These are phyloP conservation scores for Curvularia hawaiiensis DNA, from an alignment of 2,329 filamentous ascomycete genomes.

Conservation along the genomic window DNA sequence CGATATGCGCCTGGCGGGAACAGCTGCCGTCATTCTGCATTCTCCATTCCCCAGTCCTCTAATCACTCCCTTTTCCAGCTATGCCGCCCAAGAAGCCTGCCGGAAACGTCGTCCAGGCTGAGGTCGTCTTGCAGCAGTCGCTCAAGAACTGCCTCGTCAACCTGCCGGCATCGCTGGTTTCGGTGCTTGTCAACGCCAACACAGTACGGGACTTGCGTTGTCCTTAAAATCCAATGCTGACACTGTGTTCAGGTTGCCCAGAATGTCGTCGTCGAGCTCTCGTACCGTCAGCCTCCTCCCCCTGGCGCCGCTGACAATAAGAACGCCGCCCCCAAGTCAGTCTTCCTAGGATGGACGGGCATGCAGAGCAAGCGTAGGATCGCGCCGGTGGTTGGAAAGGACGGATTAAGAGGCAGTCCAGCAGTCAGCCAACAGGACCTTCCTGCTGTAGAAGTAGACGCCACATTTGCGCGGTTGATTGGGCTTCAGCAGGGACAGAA, in stretches of 20 bases:
- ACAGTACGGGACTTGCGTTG: slow-evolving; percentile 64
- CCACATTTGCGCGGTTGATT: slow-evolving; percentile 77
- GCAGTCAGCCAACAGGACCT: slow-evolving; percentile 74
- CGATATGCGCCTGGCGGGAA: slow-evolving; percentile 1
- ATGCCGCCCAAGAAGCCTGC: slow-evolving; percentile 53
- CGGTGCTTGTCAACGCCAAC: slow-evolving; percentile 85
- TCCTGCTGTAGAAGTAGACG: slow-evolving; percentile 82
- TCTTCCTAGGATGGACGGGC: slow-evolving; percentile 95
- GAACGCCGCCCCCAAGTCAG: slow-evolving; percentile 61
- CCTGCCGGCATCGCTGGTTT: slow-evolving; percentile 81
- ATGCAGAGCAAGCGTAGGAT: slow-evolving; percentile 91
- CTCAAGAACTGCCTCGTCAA: slow-evolving; percentile 96
- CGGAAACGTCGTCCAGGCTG: slow-evolving; percentile 67
- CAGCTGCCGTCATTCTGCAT: slow-evolving; percentile 9
- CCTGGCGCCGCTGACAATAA: slow-evolving; percentile 47
- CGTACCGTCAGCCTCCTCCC: slow-evolving; percentile 67
- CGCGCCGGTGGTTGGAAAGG: slow-evolving; percentile 73
- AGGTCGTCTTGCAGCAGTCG: slow-evolving; percentile 78
- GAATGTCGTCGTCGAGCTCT: slow-evolving; percentile 94
- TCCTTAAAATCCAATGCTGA: slow-evolving; percentile 11
- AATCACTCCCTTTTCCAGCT: neutral
- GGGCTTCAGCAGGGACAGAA: slow-evolving; percentile 83
- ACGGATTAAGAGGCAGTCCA: slow-evolving; percentile 69
- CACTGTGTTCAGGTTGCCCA: slow-evolving; percentile 79
- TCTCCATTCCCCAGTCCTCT: slow-evolving; percentile 1